Percentiles rank a stretch among this genome's conserved stretches.
These are phyloP conservation scores for Teratosphaeria gauchensis DNA, from an alignment of 2,329 filamentous ascomycete genomes.

Conservation along the genomic window DNA sequence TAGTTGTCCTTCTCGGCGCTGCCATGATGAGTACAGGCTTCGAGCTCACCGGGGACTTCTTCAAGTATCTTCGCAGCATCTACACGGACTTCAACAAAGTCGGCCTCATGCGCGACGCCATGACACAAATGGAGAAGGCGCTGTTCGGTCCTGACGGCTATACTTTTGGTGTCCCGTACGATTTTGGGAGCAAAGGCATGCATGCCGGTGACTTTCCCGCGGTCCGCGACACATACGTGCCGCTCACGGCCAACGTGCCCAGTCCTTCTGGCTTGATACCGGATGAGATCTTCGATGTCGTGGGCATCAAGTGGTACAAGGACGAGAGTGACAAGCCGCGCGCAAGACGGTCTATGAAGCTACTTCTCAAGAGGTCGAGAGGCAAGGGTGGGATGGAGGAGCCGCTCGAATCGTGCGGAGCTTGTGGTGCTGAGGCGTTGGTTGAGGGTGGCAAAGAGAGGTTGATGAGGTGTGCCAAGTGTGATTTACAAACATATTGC, in stretches of 20 bases:
- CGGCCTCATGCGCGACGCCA: slow-evolving; percentile 3
- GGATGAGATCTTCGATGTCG: not conserved
- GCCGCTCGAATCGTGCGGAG: not conserved
- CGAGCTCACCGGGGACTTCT: slow-evolving; percentile 1
- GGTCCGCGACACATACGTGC: not conserved
- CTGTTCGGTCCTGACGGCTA: slow-evolving; percentile 7
- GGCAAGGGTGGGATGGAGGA: not conserved
- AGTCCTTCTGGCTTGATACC: not conserved
- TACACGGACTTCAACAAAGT: slow-evolving; percentile 1
- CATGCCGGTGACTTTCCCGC: not conserved
- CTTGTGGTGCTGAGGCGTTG: not conserved
- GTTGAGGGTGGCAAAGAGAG: not conserved
- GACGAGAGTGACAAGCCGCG: not conserved
- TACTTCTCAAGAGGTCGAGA: not conserved
- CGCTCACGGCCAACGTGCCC: not conserved
- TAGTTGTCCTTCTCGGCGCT: slow-evolving; percentile 3
- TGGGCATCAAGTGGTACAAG: not conserved
- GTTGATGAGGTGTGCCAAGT: slow-evolving; percentile 8
- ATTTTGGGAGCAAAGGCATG: slow-evolving; percentile 6
- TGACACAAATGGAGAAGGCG: slow-evolving; percentile 5
- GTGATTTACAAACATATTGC: slow-evolving; percentile 16
- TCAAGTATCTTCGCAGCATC: not conserved
- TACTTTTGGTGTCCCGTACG: slow-evolving; percentile 6
- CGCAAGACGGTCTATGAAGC: not conserved
- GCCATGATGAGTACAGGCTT: slow-evolving; percentile 6